phyloP scores from a whole-genome alignment of 805 yeast genomes.

The Ogataea haglerorum region DNA sequence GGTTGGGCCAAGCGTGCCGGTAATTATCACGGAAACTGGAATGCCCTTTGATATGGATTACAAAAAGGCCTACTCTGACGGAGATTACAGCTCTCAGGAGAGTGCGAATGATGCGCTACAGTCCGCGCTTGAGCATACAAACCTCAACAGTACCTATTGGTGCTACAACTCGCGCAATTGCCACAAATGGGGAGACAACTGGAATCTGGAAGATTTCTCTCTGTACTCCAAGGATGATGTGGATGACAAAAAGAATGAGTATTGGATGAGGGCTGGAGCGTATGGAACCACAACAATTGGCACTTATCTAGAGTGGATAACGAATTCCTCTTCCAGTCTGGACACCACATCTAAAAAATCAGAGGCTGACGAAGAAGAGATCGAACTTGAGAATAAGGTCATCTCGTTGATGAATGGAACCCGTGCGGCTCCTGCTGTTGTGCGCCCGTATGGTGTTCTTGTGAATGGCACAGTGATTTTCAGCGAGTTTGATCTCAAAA shows the following conservation, averaged over 20 bases:
- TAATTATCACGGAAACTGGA: constrained; percentile 90
- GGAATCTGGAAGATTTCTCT: constrained; percentile 94
- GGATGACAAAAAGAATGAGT: constrained; percentile 15
- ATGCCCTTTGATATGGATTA: constrained; percentile 96
- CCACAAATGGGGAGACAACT: constrained; percentile 84
- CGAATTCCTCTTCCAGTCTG: constrained; percentile 13
- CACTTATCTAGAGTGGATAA: constrained; percentile 25
- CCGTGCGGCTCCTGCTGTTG: constrained; percentile 68
- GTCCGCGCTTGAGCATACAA: constrained; percentile 71
- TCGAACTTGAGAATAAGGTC: constrained; percentile 16
- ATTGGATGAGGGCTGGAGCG: constrained; percentile 10
- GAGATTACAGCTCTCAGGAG: constrained; percentile 71
- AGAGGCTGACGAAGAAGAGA: constrained; percentile 11
- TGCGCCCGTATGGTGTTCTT: constrained; percentile 73
- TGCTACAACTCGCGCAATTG: constrained; percentile 69
- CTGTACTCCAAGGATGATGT: constrained; percentile 71
- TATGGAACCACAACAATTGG: constrained; percentile 19
- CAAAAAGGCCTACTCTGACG: constrained; percentile 62
- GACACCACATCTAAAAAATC: constrained; percentile 8
- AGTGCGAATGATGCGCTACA: constrained; percentile 80
- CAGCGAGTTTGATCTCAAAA: constrained; percentile 57
- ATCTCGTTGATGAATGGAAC: constrained; percentile 44
- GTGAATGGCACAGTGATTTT: constrained; percentile 54
- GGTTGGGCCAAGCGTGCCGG: constrained; percentile 65
- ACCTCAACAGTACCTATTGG: constrained; percentile 80